Conservation (phyloP, 169 alveolate species). For the Neospora caninum region DNA sequence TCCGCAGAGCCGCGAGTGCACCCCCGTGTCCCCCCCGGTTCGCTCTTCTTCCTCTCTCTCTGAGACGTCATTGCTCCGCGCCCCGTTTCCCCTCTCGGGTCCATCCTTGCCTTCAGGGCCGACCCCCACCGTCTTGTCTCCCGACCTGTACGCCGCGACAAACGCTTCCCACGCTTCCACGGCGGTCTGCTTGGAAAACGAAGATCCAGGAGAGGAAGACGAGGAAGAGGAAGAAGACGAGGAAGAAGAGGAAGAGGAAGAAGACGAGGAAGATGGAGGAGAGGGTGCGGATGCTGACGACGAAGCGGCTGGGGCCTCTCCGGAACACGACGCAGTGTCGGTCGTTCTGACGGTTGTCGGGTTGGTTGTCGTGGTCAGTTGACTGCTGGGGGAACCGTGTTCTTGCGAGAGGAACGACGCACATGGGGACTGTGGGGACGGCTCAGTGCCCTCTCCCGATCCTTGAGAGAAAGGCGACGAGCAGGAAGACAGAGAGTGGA, state of each 20-base stretch:
- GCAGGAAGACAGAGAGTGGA: background rate
- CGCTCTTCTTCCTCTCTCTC: background rate
- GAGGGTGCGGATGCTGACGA: background rate
- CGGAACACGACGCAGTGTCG: background rate
- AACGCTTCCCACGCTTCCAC: conserved; percentile 30
- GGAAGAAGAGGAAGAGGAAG: background rate
- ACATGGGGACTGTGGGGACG: background rate
- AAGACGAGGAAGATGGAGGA: background rate
- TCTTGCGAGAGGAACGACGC: background rate
- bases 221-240: background rate
- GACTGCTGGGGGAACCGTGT: background rate
- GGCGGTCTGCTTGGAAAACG: background rate
- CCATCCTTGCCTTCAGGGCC: too few relatives aligned
- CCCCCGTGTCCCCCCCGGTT: too few relatives aligned
- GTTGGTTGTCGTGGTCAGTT: background rate
- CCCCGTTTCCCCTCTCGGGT: background rate
- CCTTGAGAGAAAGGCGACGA: background rate
- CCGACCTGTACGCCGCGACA: background rate
- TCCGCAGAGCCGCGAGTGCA: too few relatives aligned
- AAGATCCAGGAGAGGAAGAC: background rate
- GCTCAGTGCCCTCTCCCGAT: background rate
- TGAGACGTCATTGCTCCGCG: background rate
- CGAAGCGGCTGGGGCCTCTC: background rate
- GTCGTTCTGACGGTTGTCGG: background rate
- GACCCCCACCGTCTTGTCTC: background rate